phyloP scores from a whole-genome alignment of 1,284 basidiomycete genomes.

The Phellopilus nigrolimitatus region DNA sequence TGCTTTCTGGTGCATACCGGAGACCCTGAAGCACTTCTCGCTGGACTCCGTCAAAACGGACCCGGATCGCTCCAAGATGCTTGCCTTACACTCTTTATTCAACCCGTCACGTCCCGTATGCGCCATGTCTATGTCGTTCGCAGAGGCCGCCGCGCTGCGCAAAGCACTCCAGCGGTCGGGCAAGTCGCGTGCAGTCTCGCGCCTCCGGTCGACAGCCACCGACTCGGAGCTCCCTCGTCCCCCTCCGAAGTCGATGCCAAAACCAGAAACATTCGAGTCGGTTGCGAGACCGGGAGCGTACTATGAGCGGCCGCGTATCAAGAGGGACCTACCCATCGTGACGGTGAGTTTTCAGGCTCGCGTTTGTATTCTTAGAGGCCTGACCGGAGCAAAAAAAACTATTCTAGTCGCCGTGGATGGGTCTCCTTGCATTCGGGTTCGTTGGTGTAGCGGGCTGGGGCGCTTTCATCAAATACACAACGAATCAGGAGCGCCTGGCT shows the following conservation, averaged over 20 bases:
- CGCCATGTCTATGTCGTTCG: constrained; percentile 17
- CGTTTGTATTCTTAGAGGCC: background rate
- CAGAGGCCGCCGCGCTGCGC: constrained; percentile 17
- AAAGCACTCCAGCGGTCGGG: constrained; percentile 13
- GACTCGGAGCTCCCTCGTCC: constrained; percentile 7
- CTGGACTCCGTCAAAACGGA: background rate
- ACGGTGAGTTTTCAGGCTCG: constrained; percentile 9
- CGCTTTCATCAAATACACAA: constrained; percentile 60
- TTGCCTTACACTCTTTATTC: constrained; percentile 10
- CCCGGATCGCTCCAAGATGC: constrained; percentile 5
- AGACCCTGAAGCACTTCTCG: background rate
- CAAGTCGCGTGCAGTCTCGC: constrained; percentile 3
- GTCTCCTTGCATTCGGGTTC: constrained; percentile 44
- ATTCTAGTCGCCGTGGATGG: constrained; percentile 54
- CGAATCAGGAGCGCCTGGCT: constrained; percentile 74
- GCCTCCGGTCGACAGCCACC: background rate
- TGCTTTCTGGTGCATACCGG: constrained; percentile 2
- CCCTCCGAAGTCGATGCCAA: constrained; percentile 5
- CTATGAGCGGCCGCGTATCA: constrained; percentile 18
- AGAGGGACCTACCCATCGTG: constrained; percentile 17
- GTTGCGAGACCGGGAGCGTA: constrained; percentile 18
- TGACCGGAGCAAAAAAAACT: background rate
- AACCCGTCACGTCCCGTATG: background rate
- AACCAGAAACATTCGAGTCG: constrained; percentile 9
- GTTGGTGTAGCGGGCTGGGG: constrained; percentile 61